A percentile compares a stretch with the other conserved stretches of the same genome.
Evolutionary conservation across 495 filamentous ascomycete species (phyloP).

Genomic region (Neurospora sp.): DNA sequence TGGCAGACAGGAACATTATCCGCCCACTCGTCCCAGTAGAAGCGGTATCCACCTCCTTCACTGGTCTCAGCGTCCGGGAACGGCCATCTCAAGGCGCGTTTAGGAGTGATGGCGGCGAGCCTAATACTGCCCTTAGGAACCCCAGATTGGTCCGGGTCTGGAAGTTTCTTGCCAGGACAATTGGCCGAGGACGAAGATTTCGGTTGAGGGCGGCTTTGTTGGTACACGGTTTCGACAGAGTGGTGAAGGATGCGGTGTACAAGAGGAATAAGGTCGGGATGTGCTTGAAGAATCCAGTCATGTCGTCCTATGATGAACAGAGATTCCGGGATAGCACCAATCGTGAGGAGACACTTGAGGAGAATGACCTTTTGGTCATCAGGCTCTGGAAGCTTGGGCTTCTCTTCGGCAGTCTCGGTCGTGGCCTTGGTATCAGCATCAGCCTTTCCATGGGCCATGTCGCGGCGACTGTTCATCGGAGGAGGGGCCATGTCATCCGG

Average conservation of each 20-base stretch:
- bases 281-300: slow-evolving; percentile 78
- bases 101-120: slow-evolving; percentile 41
- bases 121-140: slow-evolving; percentile 57
- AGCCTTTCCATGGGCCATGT: slow-evolving; percentile 30
- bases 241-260: slow-evolving; percentile 79
- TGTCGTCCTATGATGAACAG: slow-evolving; percentile 88
- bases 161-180: slow-evolving; percentile 36
- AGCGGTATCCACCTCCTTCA: slow-evolving; percentile 68
- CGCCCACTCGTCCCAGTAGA: slow-evolving; percentile 97
- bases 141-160: slow-evolving; percentile 51
- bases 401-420: slow-evolving; percentile 41
- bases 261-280: slow-evolving; percentile 54
- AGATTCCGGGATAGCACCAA: slow-evolving; percentile 88
- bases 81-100: slow-evolving; percentile 65
- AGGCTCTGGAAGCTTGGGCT: slow-evolving; percentile 61
- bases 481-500: slow-evolving; percentile 56
- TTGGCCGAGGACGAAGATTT: slow-evolving; percentile 11
- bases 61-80: slow-evolving; percentile 64
- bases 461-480: slow-evolving; percentile 20
- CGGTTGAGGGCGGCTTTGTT: slow-evolving; percentile 22
- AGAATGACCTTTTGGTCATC: slow-evolving; percentile 83
- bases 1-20: slow-evolving; percentile 90
- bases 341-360: slow-evolving; percentile 74
- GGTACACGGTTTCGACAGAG: slow-evolving; percentile 48
- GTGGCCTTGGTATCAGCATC: slow-evolving; percentile 40